Conservation (phyloP, 805 yeast species). For the Pichia insulana region DNA sequence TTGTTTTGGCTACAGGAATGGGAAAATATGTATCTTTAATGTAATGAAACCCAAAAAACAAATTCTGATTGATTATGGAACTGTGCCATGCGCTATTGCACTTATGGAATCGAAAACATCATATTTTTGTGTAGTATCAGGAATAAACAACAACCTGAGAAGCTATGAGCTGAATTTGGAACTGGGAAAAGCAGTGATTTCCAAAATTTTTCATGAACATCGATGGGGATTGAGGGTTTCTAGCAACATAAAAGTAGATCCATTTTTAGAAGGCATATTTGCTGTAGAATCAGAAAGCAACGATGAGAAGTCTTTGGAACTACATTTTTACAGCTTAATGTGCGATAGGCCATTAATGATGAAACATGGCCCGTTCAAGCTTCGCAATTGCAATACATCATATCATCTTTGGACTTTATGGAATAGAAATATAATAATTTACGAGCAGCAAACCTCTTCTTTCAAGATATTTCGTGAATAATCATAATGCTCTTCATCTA, state of each 20-base stretch:
- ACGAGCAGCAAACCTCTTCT: not conserved
- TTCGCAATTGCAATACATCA: not conserved
- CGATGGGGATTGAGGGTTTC: slow-evolving; percentile 3
- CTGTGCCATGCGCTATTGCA: slow-evolving; percentile 4
- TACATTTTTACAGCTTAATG: slow-evolving; percentile 1
- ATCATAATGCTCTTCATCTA: no score
- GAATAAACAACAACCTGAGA: slow-evolving; percentile 1
- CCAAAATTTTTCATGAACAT: slow-evolving; percentile 7
- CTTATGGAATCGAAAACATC: not conserved
- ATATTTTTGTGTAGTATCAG: slow-evolving; percentile 6
- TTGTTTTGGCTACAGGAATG: slow-evolving; percentile 10
- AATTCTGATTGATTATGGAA: not conserved
- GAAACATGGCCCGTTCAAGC: not conserved
- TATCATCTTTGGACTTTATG: slow-evolving; percentile 1
- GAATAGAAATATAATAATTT: not conserved
- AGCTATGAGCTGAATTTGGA: slow-evolving; percentile 2
- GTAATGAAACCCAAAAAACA: no score
- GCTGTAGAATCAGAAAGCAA: slow-evolving; percentile 9
- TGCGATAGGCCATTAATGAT: slow-evolving; percentile 3
- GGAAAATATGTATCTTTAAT: slow-evolving; percentile 3
- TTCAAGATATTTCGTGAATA: not conserved
- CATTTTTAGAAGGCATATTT: slow-evolving; percentile 2
- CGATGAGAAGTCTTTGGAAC: not conserved
- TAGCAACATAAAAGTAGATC: slow-evolving; percentile 3
- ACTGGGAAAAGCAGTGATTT: not conserved